A percentile compares a stretch with the other conserved stretches of the same genome.
phyloP scores from a whole-genome alignment of 768 basidiomycete genomes.

The Amanita muscaria region DNA sequence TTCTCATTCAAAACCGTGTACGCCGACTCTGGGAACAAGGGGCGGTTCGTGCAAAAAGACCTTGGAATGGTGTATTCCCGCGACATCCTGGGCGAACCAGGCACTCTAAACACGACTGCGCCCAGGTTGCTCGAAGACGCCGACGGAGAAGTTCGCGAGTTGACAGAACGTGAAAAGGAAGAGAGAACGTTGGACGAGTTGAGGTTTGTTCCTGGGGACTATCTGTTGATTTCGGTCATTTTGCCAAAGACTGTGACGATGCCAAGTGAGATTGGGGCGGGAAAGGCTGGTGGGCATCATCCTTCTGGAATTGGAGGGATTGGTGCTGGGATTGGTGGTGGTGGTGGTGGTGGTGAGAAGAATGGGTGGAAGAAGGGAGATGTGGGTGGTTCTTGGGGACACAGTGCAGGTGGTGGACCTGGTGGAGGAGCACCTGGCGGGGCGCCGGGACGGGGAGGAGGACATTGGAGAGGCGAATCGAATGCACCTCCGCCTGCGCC shows the following conservation, averaged over 20 bases:
- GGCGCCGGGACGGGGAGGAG: slow-evolving; percentile 41
- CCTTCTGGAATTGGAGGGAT: too few species aligned
- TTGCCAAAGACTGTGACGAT: slow-evolving; percentile 58
- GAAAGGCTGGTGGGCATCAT: slow-evolving; percentile 39
- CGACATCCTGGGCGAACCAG: slow-evolving; percentile 78
- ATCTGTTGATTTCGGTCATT: slow-evolving; percentile 62
- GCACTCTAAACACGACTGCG: slow-evolving; percentile 46
- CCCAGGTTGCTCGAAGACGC: slow-evolving; percentile 51
- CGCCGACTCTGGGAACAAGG: slow-evolving; percentile 64
- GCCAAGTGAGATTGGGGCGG: slow-evolving; percentile 41
- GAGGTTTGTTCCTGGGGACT: slow-evolving; percentile 75
- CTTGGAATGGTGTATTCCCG: slow-evolving; percentile 77
- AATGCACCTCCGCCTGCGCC: slow-evolving; percentile 33
- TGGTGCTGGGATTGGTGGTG: slow-evolving; percentile 25
- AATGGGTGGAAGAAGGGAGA: slow-evolving; percentile 25
- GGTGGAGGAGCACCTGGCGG: too few species aligned
- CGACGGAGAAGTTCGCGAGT: slow-evolving; percentile 25
- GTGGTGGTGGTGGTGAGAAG: slow-evolving; percentile 15
- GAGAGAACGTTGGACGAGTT: slow-evolving; percentile 74
- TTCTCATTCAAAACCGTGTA: slow-evolving; percentile 77
- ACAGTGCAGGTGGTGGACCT: too few species aligned
- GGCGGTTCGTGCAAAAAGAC: slow-evolving; percentile 67
- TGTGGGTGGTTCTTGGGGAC: slow-evolving; percentile 22
- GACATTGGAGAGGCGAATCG: slow-evolving; percentile 72
- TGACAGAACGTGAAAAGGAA: slow-evolving; percentile 42